Evolutionary conservation across 352 stramenopile genomes (phyloP), one percentile per base, ranked within the genome.

Genomic region (Pythium coloratum): DNA sequence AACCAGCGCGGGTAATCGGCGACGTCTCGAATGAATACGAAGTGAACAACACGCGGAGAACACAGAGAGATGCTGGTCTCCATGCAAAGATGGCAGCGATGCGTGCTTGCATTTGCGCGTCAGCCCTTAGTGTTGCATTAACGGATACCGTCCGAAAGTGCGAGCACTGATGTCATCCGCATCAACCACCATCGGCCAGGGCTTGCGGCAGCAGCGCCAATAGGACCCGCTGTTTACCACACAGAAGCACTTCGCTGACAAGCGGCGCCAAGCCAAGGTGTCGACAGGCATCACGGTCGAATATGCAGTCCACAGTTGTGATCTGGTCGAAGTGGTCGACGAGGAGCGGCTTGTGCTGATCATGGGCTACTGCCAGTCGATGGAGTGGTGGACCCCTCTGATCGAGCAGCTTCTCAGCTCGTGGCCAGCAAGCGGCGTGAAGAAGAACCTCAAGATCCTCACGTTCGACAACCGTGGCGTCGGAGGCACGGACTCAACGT

Each of bases 401-500:
- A 32, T 77, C 3, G 40, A 71, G 33, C 18, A 53, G 61, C 54
- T 77, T 2, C 36, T 77, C 54, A 20, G 49, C 20, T 38, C 44
- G n/a, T 58, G 62, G 47, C 9, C 60, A 8, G 34, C 40, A 18
- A 36, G 24, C 36, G 12, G 38, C 5, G 14, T 24, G 16, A 24
- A 47, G 30, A 75, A 59, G 55, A 71, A 64, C 24, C 50, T 88
- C 42, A 75, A 82, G 57, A 56, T 90, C 24, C 46, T 89, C 49
- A 86, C 75, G 10, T 76, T 91, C 26, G 82, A 87, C 66, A 91
- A 89, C 70, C 78, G 82, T 30, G 82, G 78, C 14, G 57, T 78
- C 3, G 82, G 76, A 59, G 60, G 60, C 64, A 74, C 80, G 20
- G 81, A 88, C 50, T 71, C 71, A 34, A 71, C 80, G 0, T 84